A percentile compares a stretch with the other conserved stretches of the same genome.
These are phyloP conservation scores for Truncatella angustata DNA, from an alignment of 2,329 filamentous ascomycete species.

Conservation along the genomic window DNA sequence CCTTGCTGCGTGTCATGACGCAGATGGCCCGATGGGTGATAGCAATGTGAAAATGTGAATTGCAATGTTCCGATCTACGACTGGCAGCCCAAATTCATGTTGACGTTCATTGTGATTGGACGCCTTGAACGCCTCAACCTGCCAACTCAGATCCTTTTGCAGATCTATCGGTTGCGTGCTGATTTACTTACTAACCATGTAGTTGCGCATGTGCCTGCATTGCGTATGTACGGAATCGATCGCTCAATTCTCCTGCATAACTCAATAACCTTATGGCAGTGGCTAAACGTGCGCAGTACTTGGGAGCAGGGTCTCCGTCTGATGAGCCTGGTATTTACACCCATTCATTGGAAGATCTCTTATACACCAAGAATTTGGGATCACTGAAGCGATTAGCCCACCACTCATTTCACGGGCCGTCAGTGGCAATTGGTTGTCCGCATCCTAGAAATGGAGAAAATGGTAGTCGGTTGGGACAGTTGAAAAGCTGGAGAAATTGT, in stretches of 20 bases:
- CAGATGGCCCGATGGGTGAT: too few relatives aligned
- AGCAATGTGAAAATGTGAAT: too few relatives aligned
- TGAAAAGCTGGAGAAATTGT: too few relatives aligned
- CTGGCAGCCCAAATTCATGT: too few relatives aligned
- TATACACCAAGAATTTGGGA: not conserved
- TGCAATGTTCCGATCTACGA: not conserved
- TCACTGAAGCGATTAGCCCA: too few relatives aligned
- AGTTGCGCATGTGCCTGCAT: not conserved
- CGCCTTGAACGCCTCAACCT: not conserved
- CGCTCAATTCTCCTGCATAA: not conserved
- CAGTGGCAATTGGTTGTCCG: too few relatives aligned
- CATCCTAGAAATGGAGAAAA: too few relatives aligned
- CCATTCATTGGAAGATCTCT: not conserved
- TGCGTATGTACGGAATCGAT: not conserved
- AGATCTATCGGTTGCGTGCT: not conserved
- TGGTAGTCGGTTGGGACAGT: too few relatives aligned
- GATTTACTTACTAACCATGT: not conserved
- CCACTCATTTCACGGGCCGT: too few relatives aligned
- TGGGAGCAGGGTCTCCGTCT: not conserved
- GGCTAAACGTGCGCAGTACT: not conserved
- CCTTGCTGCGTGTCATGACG: not conserved
- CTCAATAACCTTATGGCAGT: not conserved
- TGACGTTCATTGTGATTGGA: not conserved
- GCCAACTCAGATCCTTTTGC: not conserved
- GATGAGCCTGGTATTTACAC: slow-evolving; percentile 1